Base-by-base conservation (phyloP, 2,329 filamentous ascomycete species). In the Fusarium sp. region DNA sequence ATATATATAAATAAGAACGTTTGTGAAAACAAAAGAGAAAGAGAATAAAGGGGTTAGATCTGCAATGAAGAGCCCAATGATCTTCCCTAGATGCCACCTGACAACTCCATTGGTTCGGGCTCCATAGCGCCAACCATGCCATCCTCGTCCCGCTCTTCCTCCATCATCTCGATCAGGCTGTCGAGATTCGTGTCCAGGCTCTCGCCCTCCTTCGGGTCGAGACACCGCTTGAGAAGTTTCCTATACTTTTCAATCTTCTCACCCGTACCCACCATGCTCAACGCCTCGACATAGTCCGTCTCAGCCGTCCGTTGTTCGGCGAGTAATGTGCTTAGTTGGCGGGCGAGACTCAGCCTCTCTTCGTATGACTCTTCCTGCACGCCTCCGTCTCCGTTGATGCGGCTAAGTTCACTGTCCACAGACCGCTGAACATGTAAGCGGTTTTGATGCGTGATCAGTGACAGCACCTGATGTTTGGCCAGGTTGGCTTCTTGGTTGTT, bases 161-260 rank as follows among this genome's bases (percentile, higher is more conserved):
- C 87, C 86, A 90, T 89, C 84, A 90, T 88, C 49, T 86, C 84
- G 73, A 90, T 89, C 67, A 90, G 81, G 64, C 85, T 87, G 76
- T 89, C 87, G 54, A 90, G 80, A 75, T 89, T 90, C 46, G 85
- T 84, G 78, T 94, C 92, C 38, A 94, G 86, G 70, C 89, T 90
- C 71, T 92, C 90, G 62, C 85, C 85, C 53, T 92, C 91, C 72
- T 88, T 86, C 18, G 90, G 86, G 30, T 91, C 90, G 32, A 94
- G 83, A 64, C 92, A 93, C 65, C 88, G 87, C 64, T 88, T 88
- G 35, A 94, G 88, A 33, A 94, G 84, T 60, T 87, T 87, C 67
- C 91, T 87, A 79, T 95, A 95, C 78, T 91, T 89, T 73, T 91
- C 90, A 71, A 92, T 92, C 78, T 90, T 90, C 79, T 93, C 91